Evolutionary conservation across 805 yeast species (phyloP).

Genomic region (Nakazawaea holstii): DNA sequence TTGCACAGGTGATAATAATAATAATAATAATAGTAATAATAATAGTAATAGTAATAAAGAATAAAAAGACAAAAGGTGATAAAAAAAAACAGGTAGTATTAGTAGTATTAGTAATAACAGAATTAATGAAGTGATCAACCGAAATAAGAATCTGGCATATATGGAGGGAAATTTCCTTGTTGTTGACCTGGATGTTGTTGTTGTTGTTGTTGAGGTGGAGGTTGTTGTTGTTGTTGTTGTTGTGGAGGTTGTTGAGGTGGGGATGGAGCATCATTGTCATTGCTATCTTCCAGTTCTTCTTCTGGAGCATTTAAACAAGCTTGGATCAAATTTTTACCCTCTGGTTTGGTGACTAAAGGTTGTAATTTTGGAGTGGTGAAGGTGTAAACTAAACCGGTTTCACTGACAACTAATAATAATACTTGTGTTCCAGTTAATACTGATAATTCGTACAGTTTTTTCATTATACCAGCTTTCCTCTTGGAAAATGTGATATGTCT

Average conservation of each 20-base stretch:
- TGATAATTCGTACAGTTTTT: slow-evolving; percentile 96
- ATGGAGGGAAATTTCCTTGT: slow-evolving; percentile 21
- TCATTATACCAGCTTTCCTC: slow-evolving; percentile 98
- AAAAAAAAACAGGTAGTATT: slow-evolving; percentile 17
- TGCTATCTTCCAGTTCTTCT: slow-evolving; percentile 64
- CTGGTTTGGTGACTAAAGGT: slow-evolving; percentile 95
- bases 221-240: slow-evolving; percentile 28
- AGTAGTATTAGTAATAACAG: too few species aligned
- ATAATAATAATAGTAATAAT: too few species aligned
- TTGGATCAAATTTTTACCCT: slow-evolving; percentile 94
- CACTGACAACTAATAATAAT: slow-evolving; percentile 87
- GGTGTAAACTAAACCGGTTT: slow-evolving; percentile 97
- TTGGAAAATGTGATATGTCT: slow-evolving; percentile 97
- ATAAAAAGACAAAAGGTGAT: slow-evolving; percentile 16
- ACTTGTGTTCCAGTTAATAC: slow-evolving; percentile 98
- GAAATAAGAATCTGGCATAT: slow-evolving; percentile 12
- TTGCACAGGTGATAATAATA: too few species aligned
- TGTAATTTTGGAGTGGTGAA: slow-evolving; percentile 99
- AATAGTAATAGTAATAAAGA: too few species aligned
- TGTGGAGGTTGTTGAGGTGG: slow-evolving; percentile 20
- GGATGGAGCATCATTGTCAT: slow-evolving; percentile 19
- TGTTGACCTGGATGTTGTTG: slow-evolving; percentile 21
- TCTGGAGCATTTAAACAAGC: slow-evolving; percentile 98
- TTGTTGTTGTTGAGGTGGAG: slow-evolving; percentile 26
- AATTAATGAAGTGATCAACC: background rate